Evolutionary conservation across 2,329 filamentous ascomycete species (phyloP).

Genomic region (Trichoderma breve): DNA sequence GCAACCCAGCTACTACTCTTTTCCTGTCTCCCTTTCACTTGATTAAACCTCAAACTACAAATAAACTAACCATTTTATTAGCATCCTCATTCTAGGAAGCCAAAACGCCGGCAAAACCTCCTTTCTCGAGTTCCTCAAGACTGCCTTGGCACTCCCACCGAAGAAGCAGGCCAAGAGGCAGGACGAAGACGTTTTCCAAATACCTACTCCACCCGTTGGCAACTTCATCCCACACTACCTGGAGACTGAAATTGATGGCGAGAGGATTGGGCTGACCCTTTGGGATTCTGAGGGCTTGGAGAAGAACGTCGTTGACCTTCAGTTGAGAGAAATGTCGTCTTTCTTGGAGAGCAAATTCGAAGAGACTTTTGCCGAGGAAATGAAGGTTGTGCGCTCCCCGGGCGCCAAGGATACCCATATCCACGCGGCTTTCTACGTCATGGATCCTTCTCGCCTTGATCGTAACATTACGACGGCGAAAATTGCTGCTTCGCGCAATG

Average conservation of each 20-base stretch:
- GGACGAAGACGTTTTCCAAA: conserved; percentile 58
- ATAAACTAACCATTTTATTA: conserved; percentile 37
- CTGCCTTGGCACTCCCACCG: conserved; percentile 75
- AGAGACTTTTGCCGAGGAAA: conserved; percentile 95
- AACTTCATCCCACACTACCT: conserved; percentile 86
- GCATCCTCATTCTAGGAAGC: conserved; percentile 86
- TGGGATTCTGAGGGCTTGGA: conserved; percentile 97
- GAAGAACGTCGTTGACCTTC: conserved; percentile 91
- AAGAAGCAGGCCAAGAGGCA: conserved; percentile 66
- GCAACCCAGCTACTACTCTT: neutral
- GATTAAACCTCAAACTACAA: neutral
- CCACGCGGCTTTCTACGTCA: conserved; percentile 87
- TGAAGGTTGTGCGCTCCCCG: conserved; percentile 92
- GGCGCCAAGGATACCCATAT: conserved; percentile 96
- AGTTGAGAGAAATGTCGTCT: conserved; percentile 83
- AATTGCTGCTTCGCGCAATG: conserved; percentile 43
- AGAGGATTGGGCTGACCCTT: conserved; percentile 86
- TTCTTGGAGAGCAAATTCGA: conserved; percentile 99
- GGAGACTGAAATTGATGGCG: conserved; percentile 90
- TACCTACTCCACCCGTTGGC: conserved; percentile 53
- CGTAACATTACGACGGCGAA: conserved; percentile 70
- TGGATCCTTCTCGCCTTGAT: conserved; percentile 85
- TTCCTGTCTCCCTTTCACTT: neutral
- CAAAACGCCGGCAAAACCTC: conserved; percentile 90
- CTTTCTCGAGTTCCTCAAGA: conserved; percentile 93